Evolutionary conservation across 345 rosid genomes (phyloP).

Genomic region (Aurinia saxatilis): DNA sequence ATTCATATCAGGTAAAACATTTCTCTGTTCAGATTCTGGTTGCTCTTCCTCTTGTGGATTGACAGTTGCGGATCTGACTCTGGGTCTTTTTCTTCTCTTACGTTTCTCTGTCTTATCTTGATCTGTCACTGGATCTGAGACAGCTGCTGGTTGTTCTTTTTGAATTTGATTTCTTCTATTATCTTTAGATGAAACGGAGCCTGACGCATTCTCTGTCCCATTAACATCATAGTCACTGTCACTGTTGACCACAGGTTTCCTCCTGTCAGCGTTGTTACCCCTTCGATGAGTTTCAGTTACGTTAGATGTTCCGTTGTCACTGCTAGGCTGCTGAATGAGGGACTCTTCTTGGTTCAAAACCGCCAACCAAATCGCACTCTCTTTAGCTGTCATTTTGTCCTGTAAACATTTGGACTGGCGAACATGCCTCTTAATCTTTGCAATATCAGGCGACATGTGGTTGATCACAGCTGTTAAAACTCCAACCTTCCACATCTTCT

Average conservation of each 20-base stretch:
- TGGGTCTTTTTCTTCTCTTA: constrained; percentile 40
- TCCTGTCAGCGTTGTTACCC: constrained; percentile 35
- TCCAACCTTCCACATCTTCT: constrained; percentile 99
- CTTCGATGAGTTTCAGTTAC: constrained; percentile 58
- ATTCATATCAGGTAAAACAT: constrained; percentile 55
- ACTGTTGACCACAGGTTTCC: constrained; percentile 42
- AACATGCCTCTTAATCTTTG: constrained; percentile 87
- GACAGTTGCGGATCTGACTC: constrained; percentile 26
- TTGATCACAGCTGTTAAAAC: constrained; percentile 93
- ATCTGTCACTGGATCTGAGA: constrained; percentile 24
- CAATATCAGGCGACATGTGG: constrained; percentile 95
- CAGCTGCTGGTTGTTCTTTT: constrained; percentile 28
- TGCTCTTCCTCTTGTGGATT: constrained; percentile 34
- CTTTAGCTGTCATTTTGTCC: constrained; percentile 99
- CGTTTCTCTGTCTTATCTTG: constrained; percentile 39
- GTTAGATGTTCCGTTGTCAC: constrained; percentile 79
- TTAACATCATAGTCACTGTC: constrained; percentile 88
- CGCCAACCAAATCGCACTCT: constrained; percentile 96
- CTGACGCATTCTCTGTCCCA: constrained; percentile 57
- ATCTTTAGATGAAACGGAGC: constrained; percentile 84
- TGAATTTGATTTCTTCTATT: constrained; percentile 36
- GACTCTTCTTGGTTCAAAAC: constrained; percentile 87
- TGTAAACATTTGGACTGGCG: constrained; percentile 97
- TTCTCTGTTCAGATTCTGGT: constrained; percentile 33
- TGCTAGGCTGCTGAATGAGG: constrained; percentile 64